Evolutionary conservation across 1,139 yeast species (phyloP), one percentile per base, ranked within the genome.

Genomic region (Blastobotrys petasosporus): DNA sequence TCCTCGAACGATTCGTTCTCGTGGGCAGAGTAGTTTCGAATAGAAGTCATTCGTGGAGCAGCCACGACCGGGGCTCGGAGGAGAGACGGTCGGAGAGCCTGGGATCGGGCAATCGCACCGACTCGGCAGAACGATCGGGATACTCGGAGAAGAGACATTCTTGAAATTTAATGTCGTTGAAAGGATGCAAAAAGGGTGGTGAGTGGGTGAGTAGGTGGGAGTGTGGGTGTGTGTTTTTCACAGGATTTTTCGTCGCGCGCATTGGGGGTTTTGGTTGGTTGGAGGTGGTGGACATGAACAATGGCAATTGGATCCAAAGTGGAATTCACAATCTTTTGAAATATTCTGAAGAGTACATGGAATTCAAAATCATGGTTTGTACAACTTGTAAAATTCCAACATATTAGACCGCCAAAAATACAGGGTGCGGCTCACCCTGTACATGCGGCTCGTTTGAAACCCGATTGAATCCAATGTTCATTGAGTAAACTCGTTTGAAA

Each of bases 1-100:
- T 90, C 97, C 71, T 88, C 97, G 59, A 86, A 88, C 51, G 95
- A 80, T 74, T 90, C 97, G 66, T 85, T 95, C 59, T 79, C 84
- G 65, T 81, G 86, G 54, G 76, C 82, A 51, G 71, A 75, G 76
- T 83, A 86, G 62, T 71, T 71, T 75, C 94, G 82, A 53, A 75
- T n/a, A 36, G 32, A n/a, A 16, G 33, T 39, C 29, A 36, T 30
- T 35, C 37, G 35, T 17, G 38, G 28, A 8, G 45, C 32, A 33
- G 29, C 31, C 11, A 39, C 41, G 20, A 23, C 31, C 39, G 32
- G 29, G 17, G 39, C 13, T 39, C 42, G 46, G 30, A 40, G 45
- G 28, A 41, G 28, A 2, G 31, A 3, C 7, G 47, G 44, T 37
- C 47, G 47, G 15, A 35, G 28, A 32, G 35, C 34, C 10, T 37